These are phyloP conservation scores for Zoysia japonica DNA, from an alignment of 176 grass and related monocot species.

Conservation along the genomic window DNA sequence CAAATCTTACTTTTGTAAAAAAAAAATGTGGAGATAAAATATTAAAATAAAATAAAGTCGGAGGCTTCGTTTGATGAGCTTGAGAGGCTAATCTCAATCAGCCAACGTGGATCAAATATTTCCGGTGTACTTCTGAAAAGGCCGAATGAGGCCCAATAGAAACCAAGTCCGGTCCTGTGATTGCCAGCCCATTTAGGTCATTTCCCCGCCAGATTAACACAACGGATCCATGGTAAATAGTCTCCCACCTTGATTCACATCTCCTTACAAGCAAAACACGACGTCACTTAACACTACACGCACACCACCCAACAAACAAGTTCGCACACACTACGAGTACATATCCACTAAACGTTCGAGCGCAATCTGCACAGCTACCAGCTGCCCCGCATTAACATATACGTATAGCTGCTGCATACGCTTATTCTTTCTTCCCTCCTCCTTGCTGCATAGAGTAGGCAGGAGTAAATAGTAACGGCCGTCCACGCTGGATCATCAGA, in stretches of 20 bases:
- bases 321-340: not conserved
- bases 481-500: not conserved
- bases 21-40: not conserved
- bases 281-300: constrained; percentile 20
- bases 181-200: not conserved
- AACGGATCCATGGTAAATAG: not conserved
- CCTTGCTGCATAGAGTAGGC: constrained; percentile 1
- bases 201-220: not conserved
- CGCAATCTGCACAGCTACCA: constrained; percentile 20
- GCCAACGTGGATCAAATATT: not conserved
- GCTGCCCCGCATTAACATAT: not conserved
- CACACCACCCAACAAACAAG: not conserved
- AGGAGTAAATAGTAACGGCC: not conserved
- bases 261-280: not conserved
- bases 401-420: constrained; percentile 7
- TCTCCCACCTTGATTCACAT: constrained; percentile 5
- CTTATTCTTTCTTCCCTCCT: constrained; percentile 23
- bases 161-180: not conserved
- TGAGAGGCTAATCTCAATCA: constrained; percentile 8
- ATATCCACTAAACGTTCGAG: not conserved
- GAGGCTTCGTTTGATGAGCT: not conserved
- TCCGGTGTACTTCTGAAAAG: not conserved
- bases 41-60: not conserved
- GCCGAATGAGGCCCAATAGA: not conserved
- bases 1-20: constrained; percentile 16